phyloP scores from a whole-genome alignment of 257 asterid genomes.

The Parsonsia alboflavescens region DNA sequence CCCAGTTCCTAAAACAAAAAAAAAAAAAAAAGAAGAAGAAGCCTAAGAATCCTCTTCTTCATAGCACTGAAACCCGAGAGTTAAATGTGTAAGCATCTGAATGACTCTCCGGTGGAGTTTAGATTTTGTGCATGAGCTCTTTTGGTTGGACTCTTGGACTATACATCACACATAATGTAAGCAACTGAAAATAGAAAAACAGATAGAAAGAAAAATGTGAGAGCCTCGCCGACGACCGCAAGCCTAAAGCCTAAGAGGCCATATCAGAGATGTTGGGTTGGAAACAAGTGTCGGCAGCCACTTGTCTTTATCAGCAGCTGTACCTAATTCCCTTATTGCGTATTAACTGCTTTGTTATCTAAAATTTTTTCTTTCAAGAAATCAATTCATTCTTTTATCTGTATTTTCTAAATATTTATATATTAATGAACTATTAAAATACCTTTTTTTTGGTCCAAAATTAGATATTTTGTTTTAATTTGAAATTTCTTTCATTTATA shows the following conservation, averaged over 20 bases:
- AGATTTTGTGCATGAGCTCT: conserved; percentile 9
- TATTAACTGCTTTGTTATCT: background rate
- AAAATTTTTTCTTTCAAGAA: no score
- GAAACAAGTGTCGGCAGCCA: conserved; percentile 71
- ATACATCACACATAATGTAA: background rate
- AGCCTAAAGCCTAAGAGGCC: conserved; percentile 13
- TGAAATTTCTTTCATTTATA: no score
- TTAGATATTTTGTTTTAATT: no score
- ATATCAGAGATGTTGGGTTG: conserved; percentile 18
- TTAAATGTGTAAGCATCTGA: background rate
- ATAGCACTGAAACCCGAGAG: background rate
- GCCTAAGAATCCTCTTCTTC: background rate
- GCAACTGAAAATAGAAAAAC: background rate
- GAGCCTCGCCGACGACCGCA: conserved; percentile 27
- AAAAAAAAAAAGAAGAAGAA: no score
- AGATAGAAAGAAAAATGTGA: conserved; percentile 20
- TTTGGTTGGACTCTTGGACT: background rate
- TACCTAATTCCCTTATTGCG: conserved; percentile 2
- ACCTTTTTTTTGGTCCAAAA: no score
- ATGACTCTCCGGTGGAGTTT: conserved; percentile 4
- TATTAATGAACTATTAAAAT: no score
- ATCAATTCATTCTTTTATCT: background rate
- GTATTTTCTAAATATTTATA: no score
- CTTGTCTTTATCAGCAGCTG: conserved; percentile 36
- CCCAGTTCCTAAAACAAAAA: background rate